A percentile compares a stretch with the other conserved stretches of the same genome.
phyloP scores from a whole-genome alignment of 768 basidiomycete genomes.

The Boletus pseudopeckii region DNA sequence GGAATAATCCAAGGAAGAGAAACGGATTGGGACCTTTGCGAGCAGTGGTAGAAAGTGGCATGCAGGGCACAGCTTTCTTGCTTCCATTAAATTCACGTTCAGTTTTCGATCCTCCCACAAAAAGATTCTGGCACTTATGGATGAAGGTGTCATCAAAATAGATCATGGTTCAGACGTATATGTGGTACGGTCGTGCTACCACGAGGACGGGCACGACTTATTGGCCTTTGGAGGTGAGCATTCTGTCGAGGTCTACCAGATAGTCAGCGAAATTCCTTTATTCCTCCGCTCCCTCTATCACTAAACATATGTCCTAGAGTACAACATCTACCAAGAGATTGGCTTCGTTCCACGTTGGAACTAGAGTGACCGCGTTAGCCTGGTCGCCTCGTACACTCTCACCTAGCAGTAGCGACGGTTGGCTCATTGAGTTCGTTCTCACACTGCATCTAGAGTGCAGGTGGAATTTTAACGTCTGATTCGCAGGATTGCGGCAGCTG shows the following conservation, averaged over 20 bases:
- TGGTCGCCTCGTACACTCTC: slow-evolving; percentile 74
- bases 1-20: slow-evolving; percentile 53
- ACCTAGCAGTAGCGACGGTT: slow-evolving; percentile 58
- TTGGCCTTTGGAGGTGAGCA: slow-evolving; percentile 73
- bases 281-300: not conserved
- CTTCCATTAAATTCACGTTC: not conserved
- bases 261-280: slow-evolving; percentile 43
- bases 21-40: slow-evolving; percentile 57
- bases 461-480: slow-evolving; percentile 6
- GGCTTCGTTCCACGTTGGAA: slow-evolving; percentile 73
- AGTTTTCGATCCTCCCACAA: not conserved
- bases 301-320: slow-evolving; percentile 31
- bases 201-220: slow-evolving; percentile 62
- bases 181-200: slow-evolving; percentile 59
- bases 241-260: slow-evolving; percentile 63
- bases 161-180: slow-evolving; percentile 59
- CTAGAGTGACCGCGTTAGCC: slow-evolving; percentile 67
- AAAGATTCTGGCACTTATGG: slow-evolving; percentile 37
- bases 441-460: not conserved
- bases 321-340: slow-evolving; percentile 45
- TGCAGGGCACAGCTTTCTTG: slow-evolving; percentile 1
- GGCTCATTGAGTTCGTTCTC: slow-evolving; percentile 66
- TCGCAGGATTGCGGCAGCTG: slow-evolving; percentile 62
- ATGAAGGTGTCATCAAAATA: slow-evolving; percentile 43
- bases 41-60: slow-evolving; percentile 12